Evolutionary conservation across 441 rosid species (phyloP).

Genomic region (Kokia cookei): DNA sequence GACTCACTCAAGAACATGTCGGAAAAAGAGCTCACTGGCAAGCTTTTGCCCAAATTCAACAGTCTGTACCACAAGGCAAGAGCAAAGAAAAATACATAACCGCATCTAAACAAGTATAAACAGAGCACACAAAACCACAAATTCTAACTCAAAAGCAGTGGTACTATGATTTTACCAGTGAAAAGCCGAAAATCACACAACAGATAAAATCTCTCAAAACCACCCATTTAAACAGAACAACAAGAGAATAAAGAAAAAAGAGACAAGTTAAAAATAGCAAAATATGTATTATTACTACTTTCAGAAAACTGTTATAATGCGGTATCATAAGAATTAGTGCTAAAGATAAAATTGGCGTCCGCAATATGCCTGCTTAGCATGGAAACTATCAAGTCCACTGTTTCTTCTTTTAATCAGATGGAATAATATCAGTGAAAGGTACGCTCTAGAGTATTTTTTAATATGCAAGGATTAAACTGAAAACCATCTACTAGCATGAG

Average conservation of each 20-base stretch:
- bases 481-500: not conserved
- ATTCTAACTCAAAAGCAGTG: not conserved
- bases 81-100: not conserved
- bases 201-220: not conserved
- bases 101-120: not conserved
- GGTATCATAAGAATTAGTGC: not conserved
- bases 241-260: not conserved
- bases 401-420: not conserved
- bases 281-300: not conserved
- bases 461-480: not conserved
- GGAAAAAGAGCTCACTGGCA: conserved; percentile 64
- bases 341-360: not conserved
- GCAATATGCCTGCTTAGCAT: not conserved
- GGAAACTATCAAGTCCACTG: no score
- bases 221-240: not conserved
- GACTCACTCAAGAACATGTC: conserved; percentile 72
- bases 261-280: not conserved
- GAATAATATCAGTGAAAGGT: not conserved
- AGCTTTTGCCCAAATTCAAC: conserved; percentile 81
- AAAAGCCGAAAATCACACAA: not conserved
- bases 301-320: not conserved
- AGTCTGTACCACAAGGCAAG: conserved; percentile 38
- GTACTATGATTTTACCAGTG: not conserved
- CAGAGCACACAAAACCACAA: no score
- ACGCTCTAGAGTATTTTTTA: not conserved